A percentile compares a stretch with the other conserved stretches of the same genome.
Conservation (phyloP, 2,329 filamentous ascomycete genomes). For the Trichoderma afroharzianum region DNA sequence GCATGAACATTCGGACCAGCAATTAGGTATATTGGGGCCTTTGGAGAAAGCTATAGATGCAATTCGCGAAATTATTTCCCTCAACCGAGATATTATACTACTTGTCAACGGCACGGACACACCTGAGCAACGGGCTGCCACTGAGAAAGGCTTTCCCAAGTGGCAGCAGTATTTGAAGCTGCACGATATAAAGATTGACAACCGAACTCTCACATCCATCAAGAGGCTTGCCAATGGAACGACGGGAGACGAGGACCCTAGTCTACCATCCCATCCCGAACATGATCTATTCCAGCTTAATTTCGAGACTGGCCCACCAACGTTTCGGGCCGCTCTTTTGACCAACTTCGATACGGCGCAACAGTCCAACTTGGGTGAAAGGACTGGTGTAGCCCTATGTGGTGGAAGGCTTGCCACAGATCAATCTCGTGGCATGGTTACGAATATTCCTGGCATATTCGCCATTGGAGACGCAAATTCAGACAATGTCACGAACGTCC, state of each 20-base stretch:
- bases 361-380: constrained; percentile 42
- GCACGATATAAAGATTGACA: constrained; percentile 52
- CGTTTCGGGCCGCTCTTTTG: constrained; percentile 51
- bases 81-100: constrained; percentile 53
- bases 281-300: constrained; percentile 54
- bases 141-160: constrained; percentile 39
- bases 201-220: constrained; percentile 50
- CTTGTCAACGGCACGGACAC: constrained; percentile 60
- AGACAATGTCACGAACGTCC: constrained; percentile 58
- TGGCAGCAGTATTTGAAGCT: constrained; percentile 49
- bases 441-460: constrained; percentile 53
- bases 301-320: constrained; percentile 43
- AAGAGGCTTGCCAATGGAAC: constrained; percentile 42
- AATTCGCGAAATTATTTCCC: constrained; percentile 50
- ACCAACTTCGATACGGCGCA: constrained; percentile 47
- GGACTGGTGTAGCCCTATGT: constrained; percentile 45
- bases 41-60: constrained; percentile 42
- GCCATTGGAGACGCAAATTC: constrained; percentile 59
- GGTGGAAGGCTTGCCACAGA: constrained; percentile 44
- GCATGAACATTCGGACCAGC: constrained; percentile 56
- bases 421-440: constrained; percentile 40
- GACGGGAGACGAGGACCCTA: constrained; percentile 36
- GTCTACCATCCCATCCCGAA: constrained; percentile 44
- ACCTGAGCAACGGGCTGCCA: constrained; percentile 34
- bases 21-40: constrained; percentile 50